Base-by-base conservation (phyloP, 2,329 filamentous ascomycete genomes). In the Gaeumannomyces tritici region DNA sequence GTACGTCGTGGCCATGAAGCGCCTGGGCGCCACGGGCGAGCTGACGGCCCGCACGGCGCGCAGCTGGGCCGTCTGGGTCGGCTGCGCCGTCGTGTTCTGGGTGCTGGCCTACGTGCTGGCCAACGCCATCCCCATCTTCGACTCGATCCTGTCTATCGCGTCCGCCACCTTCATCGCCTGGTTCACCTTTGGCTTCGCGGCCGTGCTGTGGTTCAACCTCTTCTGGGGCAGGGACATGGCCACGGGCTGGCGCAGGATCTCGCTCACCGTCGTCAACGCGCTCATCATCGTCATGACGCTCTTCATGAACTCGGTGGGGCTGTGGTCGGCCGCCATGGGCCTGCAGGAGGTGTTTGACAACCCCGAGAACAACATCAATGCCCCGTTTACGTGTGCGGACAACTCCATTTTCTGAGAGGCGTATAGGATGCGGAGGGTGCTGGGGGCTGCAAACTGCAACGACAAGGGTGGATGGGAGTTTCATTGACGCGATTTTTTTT, bases 161-260 rank as follows among this genome's bases (percentile, higher is more conserved):
- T 60, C 58, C 24, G 58, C 58, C 2, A 60, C 58, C 33, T 60
- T 60, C 4, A 51, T 60, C 58, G 33, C 58, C 24, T 51, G 58
- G 58, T 60, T 51, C 58, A 60, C 58, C 11, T 60, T 60, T 21
- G 58, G 58, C 13, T 47, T 60, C 58, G 26, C 58, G 33, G 58
- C 58, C 58, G 58, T 60, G 24, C 47, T 60, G 26, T 60, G 58
- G 58, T 60, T 60, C 35, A 35, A 60, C 58, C 26, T 60, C n/a
- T 47, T 47, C 24, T 60, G 58, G 58, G 24, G 27, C 12, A 18
- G 28, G 24, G n/a, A 12, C 4, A 60, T 42, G 24, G 26, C 51
- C 33, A 42, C 33, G n/a, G 58, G 58, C 12, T 60, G 58, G 58
- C 58, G 58, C 35, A 60, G 51, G 35, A 60, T 60, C 18, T 60